Conservation (phyloP, 306 rosid species). For the Sicyos edulis region DNA sequence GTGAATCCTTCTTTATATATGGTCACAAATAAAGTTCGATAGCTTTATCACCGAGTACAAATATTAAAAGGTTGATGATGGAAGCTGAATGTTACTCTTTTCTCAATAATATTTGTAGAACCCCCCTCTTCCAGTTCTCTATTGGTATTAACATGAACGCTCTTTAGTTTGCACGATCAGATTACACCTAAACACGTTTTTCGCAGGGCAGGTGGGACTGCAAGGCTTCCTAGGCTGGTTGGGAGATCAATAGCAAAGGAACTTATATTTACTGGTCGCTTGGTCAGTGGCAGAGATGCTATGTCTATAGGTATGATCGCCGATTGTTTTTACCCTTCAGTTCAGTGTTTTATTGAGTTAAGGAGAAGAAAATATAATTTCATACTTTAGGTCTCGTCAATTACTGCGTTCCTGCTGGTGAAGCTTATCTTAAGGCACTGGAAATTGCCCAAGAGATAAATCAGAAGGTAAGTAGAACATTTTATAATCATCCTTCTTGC, state of each 20-base stretch:
- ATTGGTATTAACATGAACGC: slow-evolving; percentile 7
- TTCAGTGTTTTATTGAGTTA: not conserved
- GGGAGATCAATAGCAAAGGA: slow-evolving; percentile 82
- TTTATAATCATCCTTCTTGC: not conserved
- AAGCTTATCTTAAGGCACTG: slow-evolving; percentile 71
- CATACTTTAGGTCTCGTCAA: slow-evolving; percentile 65
- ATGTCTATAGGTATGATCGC: slow-evolving; percentile 57
- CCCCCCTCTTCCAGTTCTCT: not conserved
- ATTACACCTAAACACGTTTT: slow-evolving; percentile 2
- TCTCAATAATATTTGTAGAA: not conserved
- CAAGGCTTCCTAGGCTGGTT: slow-evolving; percentile 77
- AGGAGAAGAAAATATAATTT: slow-evolving; percentile 17
- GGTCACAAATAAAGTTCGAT: not conserved
- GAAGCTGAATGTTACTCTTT: slow-evolving; percentile 1
- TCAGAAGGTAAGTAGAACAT: slow-evolving; percentile 50
- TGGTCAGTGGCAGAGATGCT: slow-evolving; percentile 62
- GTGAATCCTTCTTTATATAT: slow-evolving; percentile 15
- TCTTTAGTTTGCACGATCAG: not conserved
- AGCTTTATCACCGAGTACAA: not conserved
- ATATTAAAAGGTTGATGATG: not conserved
- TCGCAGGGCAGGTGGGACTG: slow-evolving; percentile 93
- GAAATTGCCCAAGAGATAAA: slow-evolving; percentile 65
- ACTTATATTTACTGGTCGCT: slow-evolving; percentile 72
- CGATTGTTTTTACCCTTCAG: not conserved
- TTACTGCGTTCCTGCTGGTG: slow-evolving; percentile 73